A percentile compares a stretch with the other conserved stretches of the same genome.
phyloP scores from a whole-genome alignment of 164 flowering plant genomes.

The Paratinospora sagittata region DNA sequence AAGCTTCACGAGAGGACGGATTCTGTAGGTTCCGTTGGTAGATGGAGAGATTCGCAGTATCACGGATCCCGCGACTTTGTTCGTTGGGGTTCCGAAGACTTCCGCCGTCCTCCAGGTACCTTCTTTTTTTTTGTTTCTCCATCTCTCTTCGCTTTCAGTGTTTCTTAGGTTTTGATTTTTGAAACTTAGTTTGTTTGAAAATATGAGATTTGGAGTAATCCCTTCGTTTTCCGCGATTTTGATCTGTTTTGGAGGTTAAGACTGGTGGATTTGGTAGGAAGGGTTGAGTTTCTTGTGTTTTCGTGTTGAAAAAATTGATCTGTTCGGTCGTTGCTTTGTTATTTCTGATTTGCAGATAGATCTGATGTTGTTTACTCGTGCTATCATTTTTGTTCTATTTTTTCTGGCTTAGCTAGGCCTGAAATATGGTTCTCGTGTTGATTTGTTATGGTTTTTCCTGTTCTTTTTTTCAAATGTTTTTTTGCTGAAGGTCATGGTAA shows the following conservation, averaged over 20 bases:
- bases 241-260: not conserved
- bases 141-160: not conserved
- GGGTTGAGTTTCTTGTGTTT: not conserved
- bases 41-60: slow-evolving; percentile 64
- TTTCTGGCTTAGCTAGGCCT: not conserved
- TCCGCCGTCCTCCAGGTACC: slow-evolving; percentile 61
- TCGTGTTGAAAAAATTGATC: not conserved
- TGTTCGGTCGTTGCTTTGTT: not conserved
- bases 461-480: slow-evolving; percentile 23
- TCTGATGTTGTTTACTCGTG: not conserved
- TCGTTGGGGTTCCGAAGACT: slow-evolving; percentile 43
- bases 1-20: slow-evolving; percentile 51
- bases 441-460: slow-evolving; percentile 14
- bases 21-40: slow-evolving; percentile 23
- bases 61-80: slow-evolving; percentile 34
- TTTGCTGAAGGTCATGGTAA: slow-evolving; percentile 74
- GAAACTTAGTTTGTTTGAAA: not conserved
- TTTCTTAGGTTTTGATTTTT: slow-evolving; percentile 1
- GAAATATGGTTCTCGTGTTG: slow-evolving; percentile 1
- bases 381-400: not conserved
- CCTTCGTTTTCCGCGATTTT: not conserved
- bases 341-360: not conserved
- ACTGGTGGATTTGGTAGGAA: not conserved
- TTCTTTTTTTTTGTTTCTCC: not conserved
- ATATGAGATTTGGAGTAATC: not conserved